A percentile compares a stretch with the other conserved stretches of the same genome.
phyloP scores from a whole-genome alignment of 176 grass and related monocot genomes.

The Bonia amplexicaulis region DNA sequence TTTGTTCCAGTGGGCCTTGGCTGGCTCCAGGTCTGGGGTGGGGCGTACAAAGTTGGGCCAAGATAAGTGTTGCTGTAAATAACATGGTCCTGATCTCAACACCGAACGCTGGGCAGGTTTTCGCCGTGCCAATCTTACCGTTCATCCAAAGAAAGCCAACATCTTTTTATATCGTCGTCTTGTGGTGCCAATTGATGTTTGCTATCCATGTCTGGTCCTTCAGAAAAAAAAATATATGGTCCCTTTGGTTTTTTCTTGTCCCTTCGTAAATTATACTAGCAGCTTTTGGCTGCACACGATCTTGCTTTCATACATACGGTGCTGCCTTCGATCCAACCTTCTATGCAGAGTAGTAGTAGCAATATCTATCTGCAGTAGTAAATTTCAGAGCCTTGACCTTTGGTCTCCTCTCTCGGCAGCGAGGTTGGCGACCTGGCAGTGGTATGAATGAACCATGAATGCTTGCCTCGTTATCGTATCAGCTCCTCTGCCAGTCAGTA shows the following conservation, averaged over 20 bases:
- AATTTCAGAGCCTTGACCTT: background rate
- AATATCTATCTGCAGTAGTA: too few relatives aligned
- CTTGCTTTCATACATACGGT: background rate
- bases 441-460: background rate
- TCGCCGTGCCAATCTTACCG: background rate
- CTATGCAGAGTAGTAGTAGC: background rate
- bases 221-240: background rate
- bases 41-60: background rate
- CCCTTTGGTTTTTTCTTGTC: background rate
- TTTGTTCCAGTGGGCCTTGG: background rate
- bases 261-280: background rate
- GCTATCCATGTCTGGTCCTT: background rate
- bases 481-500: background rate
- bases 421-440: background rate
- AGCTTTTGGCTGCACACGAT: background rate
- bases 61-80: background rate
- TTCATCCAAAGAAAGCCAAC: background rate
- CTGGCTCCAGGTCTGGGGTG: background rate
- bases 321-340: background rate
- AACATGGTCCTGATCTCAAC: background rate
- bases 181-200: background rate
- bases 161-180: background rate
- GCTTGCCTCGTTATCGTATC: background rate
- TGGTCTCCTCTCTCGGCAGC: too few relatives aligned
- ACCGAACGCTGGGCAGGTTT: background rate